phyloP scores from a whole-genome alignment of 805 yeast species.

The Candida germanica region DNA sequence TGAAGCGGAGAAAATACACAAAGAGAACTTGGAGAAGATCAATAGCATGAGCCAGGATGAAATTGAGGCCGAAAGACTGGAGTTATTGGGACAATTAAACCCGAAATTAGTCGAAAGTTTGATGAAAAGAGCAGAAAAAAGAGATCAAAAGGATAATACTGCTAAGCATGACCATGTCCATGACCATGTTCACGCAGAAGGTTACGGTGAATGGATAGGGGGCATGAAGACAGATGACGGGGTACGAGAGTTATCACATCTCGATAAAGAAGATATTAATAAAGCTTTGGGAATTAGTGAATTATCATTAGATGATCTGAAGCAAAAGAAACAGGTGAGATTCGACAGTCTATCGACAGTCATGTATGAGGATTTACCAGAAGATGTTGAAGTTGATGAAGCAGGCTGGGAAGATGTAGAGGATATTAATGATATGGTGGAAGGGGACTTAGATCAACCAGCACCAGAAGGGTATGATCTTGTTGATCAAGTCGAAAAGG shows the following conservation, averaged over 20 bases:
- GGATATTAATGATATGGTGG: conserved; percentile 47
- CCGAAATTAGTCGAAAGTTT: conserved; percentile 64
- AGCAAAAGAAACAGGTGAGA: conserved; percentile 24
- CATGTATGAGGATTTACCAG: conserved; percentile 26
- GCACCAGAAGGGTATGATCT: conserved; percentile 44
- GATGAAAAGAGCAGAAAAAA: conserved; percentile 53
- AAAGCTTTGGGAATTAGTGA: conserved; percentile 32
- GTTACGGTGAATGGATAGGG: conserved; percentile 41
- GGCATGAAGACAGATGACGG: conserved; percentile 38
- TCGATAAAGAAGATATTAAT: conserved; percentile 35
- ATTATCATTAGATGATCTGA: background rate
- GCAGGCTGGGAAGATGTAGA: conserved; percentile 51
- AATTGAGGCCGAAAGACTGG: conserved; percentile 60
- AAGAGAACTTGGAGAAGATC: conserved; percentile 66
- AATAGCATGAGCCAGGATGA: conserved; percentile 64
- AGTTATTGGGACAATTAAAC: conserved; percentile 62
- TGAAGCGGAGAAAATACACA: conserved; percentile 73
- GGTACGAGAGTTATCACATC: conserved; percentile 26
- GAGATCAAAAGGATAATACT: conserved; percentile 19
- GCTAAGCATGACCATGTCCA: conserved; percentile 21
- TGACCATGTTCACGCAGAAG: conserved; percentile 38
- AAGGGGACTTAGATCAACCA: conserved; percentile 28
- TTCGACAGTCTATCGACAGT: conserved; percentile 30
- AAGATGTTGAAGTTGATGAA: conserved; percentile 22
- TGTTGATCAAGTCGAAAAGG: conserved; percentile 27